Base-by-base conservation (phyloP, 2,329 filamentous ascomycete species). In the Scopulariopsis brevicaulis region DNA sequence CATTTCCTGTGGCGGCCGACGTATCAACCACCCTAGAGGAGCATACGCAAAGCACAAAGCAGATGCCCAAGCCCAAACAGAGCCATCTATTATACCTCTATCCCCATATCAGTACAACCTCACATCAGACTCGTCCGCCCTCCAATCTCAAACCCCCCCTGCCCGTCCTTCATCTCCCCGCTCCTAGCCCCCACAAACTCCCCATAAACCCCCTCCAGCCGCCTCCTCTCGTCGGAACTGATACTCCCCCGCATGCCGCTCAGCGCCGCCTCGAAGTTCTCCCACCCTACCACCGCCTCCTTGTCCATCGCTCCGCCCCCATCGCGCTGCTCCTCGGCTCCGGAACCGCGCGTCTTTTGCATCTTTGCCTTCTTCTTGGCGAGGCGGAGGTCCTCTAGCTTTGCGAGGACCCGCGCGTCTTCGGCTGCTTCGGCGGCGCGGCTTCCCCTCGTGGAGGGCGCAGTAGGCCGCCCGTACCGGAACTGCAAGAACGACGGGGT, bases 171-270 rank as follows among this genome's bases (percentile, higher is more conserved):
- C 90, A 99, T 91, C 75, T 97, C 92, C 8, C 94, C 94, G 70
- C 92, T 96, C 64, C 94, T 80, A 0, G 91, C 92, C 4, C 90
- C 89, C 0, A 96, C 86, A 76, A 99, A 99, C 73, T 99, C 94
- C 18, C 80, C 78, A 69, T 99, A 99, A 61, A 99, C 96, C 48
- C 82, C 82, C 65, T 83, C 79, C 63, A 99, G 71, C 60, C 93
- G 77, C 61, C 75, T 78, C 65, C 85, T 81, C 73, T 99, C 94
- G 60, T 90, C 82, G 3, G 77, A 76, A 67, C 87, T 90, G 64
- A 97, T 95, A 70, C 89, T 95, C 24, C 89, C 83, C 63, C 92
- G 78, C 4, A 93, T 96, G 54, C 75, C 86, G 24, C 81, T 80
- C 59, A 99, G 76, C 46, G 89, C 89, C 64, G 86, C 87, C 68